A percentile compares a stretch with the other conserved stretches of the same genome.
phyloP scores from a whole-genome alignment of 441 rosid species.

The Euphorbia neoarborescens region DNA sequence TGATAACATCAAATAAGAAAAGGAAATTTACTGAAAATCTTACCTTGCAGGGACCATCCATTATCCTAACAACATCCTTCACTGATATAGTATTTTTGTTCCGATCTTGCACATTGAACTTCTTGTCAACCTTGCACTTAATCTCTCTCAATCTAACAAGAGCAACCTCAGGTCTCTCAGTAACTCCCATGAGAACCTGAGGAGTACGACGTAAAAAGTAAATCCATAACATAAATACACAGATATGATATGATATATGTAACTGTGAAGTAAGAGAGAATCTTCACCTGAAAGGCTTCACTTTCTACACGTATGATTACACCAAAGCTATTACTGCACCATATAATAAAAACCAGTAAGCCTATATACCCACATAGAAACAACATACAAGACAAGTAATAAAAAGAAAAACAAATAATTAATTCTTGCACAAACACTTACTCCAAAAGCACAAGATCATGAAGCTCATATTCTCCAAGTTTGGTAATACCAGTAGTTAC shows the following conservation, averaged over 20 bases:
- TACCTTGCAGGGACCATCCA: constrained; percentile 91
- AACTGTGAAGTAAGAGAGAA: constrained; percentile 2
- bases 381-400: constrained; percentile 20
- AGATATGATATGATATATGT: too few relatives aligned
- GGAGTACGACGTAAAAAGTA: neutral
- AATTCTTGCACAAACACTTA: constrained; percentile 34
- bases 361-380: constrained; percentile 31
- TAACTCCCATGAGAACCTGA: constrained; percentile 91
- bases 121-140: constrained; percentile 83
- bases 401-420: constrained; percentile 8
- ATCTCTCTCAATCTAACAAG: constrained; percentile 89
- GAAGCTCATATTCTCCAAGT: constrained; percentile 93
- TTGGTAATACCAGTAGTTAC: constrained; percentile 86
- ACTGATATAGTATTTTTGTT: constrained; percentile 58
- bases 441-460: constrained; percentile 90
- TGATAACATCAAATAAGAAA: constrained; percentile 10
- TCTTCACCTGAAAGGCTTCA: constrained; percentile 82
- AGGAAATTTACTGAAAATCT: constrained; percentile 24
- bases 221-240: neutral
- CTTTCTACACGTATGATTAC: constrained; percentile 91
- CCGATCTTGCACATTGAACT: constrained; percentile 64
- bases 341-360: constrained; percentile 24
- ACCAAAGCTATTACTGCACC: constrained; percentile 84
- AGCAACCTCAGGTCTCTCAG: constrained; percentile 86
- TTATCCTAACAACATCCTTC: constrained; percentile 73